Evolutionary conservation across 2,329 filamentous ascomycete species (phyloP), one percentile per base, ranked within the genome.

Genomic region (Scedosporium apiospermum): DNA sequence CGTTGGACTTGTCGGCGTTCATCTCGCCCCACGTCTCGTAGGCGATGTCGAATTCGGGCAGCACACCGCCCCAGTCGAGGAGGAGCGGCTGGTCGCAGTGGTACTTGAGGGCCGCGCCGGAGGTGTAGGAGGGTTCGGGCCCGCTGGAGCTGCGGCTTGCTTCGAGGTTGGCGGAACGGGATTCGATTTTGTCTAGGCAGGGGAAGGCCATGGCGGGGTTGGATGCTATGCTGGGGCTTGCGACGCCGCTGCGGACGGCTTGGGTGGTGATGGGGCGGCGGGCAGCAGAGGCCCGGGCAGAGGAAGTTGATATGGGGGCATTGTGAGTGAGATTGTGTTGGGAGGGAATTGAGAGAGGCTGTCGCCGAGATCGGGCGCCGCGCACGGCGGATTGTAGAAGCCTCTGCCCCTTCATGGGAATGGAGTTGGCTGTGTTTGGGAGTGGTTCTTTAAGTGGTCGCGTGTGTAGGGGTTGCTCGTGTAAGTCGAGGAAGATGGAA

Each of bases 1-100:
- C 92, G 73, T 99, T 99, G 71, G 86, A 91, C 74, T 84, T 89
- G 74, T 92, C 87, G 18, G 80, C 76, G 71, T 96, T 96, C 72
- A 96, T 78, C 41, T 78, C 77, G 2, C 93, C 93, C 93, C 93
- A 98, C 0, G 91, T 88, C 75, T 98, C 93, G 74, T 96, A 97
- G 30, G 93, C 93, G 64, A 98, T 85, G 68, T 92, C 85, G 71
- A 96, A 98, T 68, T 92, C 87, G 16, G 88, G 90, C 42, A 99
- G 77, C n/a, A 93, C 84, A 61, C 95, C 95, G 65, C 95, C 95
- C 91, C 96, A 98, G 76, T 99, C 95, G 27, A 98, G 85, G 3
- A 93, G 79, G 16, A 98, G 78, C 0, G 92, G 87, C 23, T 91
- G 81, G 6, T 82, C 70, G 68, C 88, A 95, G 71, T 87, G 87